These are phyloP conservation scores for Monoraphidium neglectum DNA, from an alignment of 139 green algal genomes.

Conservation along the genomic window DNA sequence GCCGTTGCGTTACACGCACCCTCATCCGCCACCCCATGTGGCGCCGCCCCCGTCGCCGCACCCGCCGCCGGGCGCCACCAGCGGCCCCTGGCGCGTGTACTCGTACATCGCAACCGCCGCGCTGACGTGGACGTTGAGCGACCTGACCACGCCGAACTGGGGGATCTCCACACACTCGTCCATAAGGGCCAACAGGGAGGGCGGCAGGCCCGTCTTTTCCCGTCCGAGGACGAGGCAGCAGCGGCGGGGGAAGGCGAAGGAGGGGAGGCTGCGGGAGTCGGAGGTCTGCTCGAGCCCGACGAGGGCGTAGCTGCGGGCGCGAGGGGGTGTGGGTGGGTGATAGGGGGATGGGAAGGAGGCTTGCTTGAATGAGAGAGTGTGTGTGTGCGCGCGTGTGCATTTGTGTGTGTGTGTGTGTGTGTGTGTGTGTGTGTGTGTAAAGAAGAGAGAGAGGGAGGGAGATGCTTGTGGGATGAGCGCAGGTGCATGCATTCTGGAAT, in stretches of 20 bases:
- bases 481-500: no score
- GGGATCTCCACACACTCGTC: conserved; percentile 92
- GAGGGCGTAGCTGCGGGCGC: conserved; percentile 61
- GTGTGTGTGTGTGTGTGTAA: no score
- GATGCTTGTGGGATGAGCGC: no score
- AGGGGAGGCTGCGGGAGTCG: conserved; percentile 56
- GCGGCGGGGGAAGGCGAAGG: conserved; percentile 58
- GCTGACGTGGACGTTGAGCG: conserved; percentile 93
- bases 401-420: no score
- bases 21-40: no score
- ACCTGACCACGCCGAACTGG: conserved; percentile 87
- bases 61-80: no score
- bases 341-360: no score
- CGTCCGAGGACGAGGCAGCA: conserved; percentile 84
- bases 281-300: conserved; percentile 92
- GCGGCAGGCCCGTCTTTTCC: conserved; percentile 86
- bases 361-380: no score
- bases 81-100: conserved; percentile 73
- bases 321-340: not conserved
- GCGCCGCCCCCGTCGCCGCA: no score
- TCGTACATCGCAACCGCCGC: conserved; percentile 88
- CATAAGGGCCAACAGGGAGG: conserved; percentile 66
- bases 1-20: no score
- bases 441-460: no score
- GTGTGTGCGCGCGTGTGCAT: no score